Evolutionary conservation across 805 yeast genomes (phyloP).

Genomic region (Pichia eremophila): DNA sequence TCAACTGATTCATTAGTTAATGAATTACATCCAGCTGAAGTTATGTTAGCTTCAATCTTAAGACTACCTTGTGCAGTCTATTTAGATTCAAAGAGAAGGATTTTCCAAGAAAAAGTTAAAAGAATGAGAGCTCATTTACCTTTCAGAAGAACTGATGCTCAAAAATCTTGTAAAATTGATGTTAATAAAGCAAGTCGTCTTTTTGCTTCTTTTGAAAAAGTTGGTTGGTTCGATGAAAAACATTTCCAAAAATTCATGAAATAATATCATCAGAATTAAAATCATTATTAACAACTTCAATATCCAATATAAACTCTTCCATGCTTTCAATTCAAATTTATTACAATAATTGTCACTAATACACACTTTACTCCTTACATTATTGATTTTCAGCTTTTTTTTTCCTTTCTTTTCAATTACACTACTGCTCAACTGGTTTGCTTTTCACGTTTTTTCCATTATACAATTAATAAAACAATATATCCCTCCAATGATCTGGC

Average conservation of each 20-base stretch:
- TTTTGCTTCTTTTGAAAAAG: conserved; percentile 82
- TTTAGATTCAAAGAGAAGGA: conserved; percentile 68
- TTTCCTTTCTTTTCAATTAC: not conserved
- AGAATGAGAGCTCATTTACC: conserved; percentile 62
- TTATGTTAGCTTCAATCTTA: conserved; percentile 74
- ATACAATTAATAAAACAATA: too few relatives aligned
- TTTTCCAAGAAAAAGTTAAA: conserved; percentile 82
- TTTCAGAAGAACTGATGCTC: conserved; percentile 95
- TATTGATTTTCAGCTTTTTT: not conserved
- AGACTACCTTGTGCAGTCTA: conserved; percentile 83
- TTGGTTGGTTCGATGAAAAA: conserved; percentile 82
- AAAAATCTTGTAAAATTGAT: conserved; percentile 94
- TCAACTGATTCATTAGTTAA: conserved; percentile 62
- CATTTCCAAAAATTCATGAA: conserved; percentile 44
- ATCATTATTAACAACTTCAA: too few relatives aligned
- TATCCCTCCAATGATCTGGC: too few relatives aligned
- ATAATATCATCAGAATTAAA: not conserved
- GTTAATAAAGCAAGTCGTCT: conserved; percentile 92
- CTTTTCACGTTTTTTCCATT: not conserved
- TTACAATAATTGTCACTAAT: too few relatives aligned
- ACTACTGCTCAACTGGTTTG: too few relatives aligned
- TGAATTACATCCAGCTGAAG: conserved; percentile 86
- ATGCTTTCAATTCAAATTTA: too few relatives aligned
- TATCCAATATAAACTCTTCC: too few relatives aligned
- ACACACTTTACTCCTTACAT: too few relatives aligned